Base-by-base conservation (phyloP, 1,139 yeast genomes). In the Wickerhamomyces sp. region DNA sequence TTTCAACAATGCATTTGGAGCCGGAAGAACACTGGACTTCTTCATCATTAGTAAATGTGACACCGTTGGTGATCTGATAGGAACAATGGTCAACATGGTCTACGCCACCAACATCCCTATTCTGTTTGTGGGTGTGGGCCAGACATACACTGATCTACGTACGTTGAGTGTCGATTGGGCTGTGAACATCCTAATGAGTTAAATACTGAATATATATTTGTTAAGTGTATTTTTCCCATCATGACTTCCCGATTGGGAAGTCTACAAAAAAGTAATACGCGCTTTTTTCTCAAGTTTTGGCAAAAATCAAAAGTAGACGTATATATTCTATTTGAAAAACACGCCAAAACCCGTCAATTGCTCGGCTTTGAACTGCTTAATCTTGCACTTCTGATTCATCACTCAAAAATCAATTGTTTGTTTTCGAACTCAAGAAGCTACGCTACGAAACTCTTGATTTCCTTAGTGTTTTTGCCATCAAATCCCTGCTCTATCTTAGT, bases 71-170 rank as follows among this genome's bases (percentile, higher is more conserved):
- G 97, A 90, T 53, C 72, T 92, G 75, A 85, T 92, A 28, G 98
- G 98, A 18, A 81, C 96, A 0, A 87, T 94, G 89, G 96, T 92
- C 24, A 90, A 92, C 61, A 88, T 92, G 96, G 96, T 95, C 3
- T 87, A 86, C 72, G 92, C 97, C 5, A 92, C 98, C 0, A 89
- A 89, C 30, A 94, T 92, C 17, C 98, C 98, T 0, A 94, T 92
- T 33, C 69, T 92, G 51, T 92, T 92, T 64, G 94, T 92, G 41
- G 98, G 98, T 22, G 89, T 92, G 2, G 98, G 98, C 10, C 98
- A 92, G 67, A 92, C 95, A 2, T 92, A 94, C 55, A 92, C 98
- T 0, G 98, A 92, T 62, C 71, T 92, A 46, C 79, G 96, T 60
- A 81, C 96, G n/a, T 69, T 92, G 52, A 86, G 95, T 57, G 96